These are phyloP conservation scores for Penicillium chermesinum DNA, from an alignment of 495 filamentous ascomycete species.

Conservation along the genomic window DNA sequence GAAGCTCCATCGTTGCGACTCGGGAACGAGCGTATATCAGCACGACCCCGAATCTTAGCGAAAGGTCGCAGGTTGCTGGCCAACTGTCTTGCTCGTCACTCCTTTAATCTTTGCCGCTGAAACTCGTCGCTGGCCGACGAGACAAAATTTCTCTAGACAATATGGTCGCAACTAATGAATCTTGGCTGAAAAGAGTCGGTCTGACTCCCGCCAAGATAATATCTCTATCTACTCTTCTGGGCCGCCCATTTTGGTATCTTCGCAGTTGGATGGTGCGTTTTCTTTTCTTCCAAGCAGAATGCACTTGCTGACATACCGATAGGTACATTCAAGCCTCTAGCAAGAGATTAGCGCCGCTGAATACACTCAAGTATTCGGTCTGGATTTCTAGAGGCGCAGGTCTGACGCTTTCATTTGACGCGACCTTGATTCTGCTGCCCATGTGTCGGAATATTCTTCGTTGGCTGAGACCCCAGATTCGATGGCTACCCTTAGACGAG, in stretches of 20 bases:
- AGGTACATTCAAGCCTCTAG: slow-evolving; percentile 77
- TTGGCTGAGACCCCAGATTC: slow-evolving; percentile 78
- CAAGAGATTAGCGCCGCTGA: slow-evolving; percentile 64
- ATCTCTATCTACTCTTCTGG: slow-evolving; percentile 86
- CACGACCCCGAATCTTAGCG: not conserved
- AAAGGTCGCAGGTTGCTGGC: slow-evolving; percentile 20
- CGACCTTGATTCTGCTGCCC: slow-evolving; percentile 80
- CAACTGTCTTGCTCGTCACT: slow-evolving; percentile 22
- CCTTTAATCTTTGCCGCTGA: slow-evolving; percentile 13
- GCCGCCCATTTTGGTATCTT: slow-evolving; percentile 76
- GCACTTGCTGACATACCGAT: slow-evolving; percentile 6
- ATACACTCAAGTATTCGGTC: slow-evolving; percentile 79
- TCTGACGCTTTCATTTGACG: slow-evolving; percentile 74
- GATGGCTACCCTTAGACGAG: slow-evolving; percentile 88
- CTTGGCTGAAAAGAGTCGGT: slow-evolving; percentile 45
- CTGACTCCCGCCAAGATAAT: slow-evolving; percentile 61
- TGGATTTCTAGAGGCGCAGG: slow-evolving; percentile 95
- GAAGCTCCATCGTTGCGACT: not conserved
- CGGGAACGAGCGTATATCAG: not conserved
- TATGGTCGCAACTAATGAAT: slow-evolving; percentile 13
- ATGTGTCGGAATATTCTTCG: slow-evolving; percentile 90
- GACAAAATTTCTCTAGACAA: slow-evolving; percentile 1
- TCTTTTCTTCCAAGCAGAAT: not conserved
- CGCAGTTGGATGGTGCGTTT: slow-evolving; percentile 74
- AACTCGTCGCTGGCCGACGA: slow-evolving; percentile 23